Percentiles rank a stretch among this genome's conserved stretches.
Conservation (phyloP, 2,329 filamentous ascomycete genomes). For the Xylaria arbuscula region DNA sequence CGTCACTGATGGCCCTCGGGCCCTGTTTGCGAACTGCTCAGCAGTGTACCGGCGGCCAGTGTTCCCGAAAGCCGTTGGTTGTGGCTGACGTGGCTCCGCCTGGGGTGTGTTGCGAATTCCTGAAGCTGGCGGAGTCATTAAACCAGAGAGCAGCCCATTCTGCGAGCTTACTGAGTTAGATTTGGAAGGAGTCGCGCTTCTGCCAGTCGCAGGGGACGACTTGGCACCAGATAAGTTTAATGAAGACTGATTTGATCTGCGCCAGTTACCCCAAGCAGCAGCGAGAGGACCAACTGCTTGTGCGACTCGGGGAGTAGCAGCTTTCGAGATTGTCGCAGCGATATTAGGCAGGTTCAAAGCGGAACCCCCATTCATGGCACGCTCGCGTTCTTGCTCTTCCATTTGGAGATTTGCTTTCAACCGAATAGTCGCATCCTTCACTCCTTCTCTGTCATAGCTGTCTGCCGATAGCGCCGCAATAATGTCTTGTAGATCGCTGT, state of each 20-base stretch:
- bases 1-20: slow-evolving; percentile 49
- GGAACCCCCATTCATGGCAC: slow-evolving; percentile 78
- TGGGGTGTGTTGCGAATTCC: slow-evolving; percentile 72
- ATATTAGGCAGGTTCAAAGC: slow-evolving; percentile 78
- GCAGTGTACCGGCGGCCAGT: slow-evolving; percentile 69
- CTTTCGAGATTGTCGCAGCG: slow-evolving; percentile 79
- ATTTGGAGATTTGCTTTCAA: slow-evolving; percentile 95
- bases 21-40: slow-evolving; percentile 59
- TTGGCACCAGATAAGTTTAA: slow-evolving; percentile 46
- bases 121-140: slow-evolving; percentile 90
- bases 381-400: slow-evolving; percentile 95
- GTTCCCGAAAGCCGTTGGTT: slow-evolving; percentile 70
- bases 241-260: slow-evolving; percentile 72
- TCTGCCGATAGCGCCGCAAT: slow-evolving; percentile 81
- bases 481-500: slow-evolving; percentile 92
- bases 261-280: slow-evolving; percentile 98
- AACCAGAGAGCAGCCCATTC: slow-evolving; percentile 75
- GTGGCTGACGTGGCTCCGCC: slow-evolving; percentile 54
- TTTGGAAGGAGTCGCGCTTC: slow-evolving; percentile 70
- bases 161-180: slow-evolving; percentile 61
- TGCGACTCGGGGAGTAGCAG: slow-evolving; percentile 83
- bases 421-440: slow-evolving; percentile 91
- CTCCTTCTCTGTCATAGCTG: slow-evolving; percentile 78
- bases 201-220: slow-evolving; percentile 56
- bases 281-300: slow-evolving; percentile 80